Conservation (phyloP, 176 grass and related monocot species). For the Poa annua region DNA sequence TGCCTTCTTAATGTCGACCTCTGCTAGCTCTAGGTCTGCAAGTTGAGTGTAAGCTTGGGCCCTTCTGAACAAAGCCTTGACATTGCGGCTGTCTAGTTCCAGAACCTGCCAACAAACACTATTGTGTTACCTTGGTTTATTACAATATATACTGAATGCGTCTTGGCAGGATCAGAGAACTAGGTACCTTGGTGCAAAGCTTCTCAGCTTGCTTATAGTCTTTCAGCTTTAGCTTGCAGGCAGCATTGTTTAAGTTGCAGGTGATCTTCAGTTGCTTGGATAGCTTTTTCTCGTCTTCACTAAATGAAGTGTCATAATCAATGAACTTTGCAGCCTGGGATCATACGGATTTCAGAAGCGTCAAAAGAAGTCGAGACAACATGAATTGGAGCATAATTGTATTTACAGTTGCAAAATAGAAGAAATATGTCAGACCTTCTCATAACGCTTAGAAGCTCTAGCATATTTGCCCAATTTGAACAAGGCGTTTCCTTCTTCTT, state of each 20-base stretch:
- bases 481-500: constrained; percentile 86
- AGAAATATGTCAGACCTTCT: constrained; percentile 60
- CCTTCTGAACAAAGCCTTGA: constrained; percentile 67
- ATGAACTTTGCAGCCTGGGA: constrained; percentile 80
- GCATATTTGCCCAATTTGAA: constrained; percentile 83
- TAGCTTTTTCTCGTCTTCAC: constrained; percentile 91
- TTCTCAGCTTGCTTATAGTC: constrained; percentile 74
- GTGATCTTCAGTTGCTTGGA: constrained; percentile 86
- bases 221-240: constrained; percentile 93
- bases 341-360: constrained; percentile 16
- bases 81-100: constrained; percentile 66
- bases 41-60: constrained; percentile 73
- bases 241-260: constrained; percentile 94
- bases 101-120: constrained; percentile 50
- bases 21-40: constrained; percentile 72
- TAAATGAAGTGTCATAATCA: constrained; percentile 81
- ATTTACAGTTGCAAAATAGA: not conserved
- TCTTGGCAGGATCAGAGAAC: not conserved
- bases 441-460: constrained; percentile 87
- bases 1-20: constrained; percentile 51
- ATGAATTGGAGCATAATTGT: not conserved
- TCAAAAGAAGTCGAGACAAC: not conserved
- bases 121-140: not conserved
- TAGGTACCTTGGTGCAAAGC: constrained; percentile 79
- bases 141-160: not conserved